Base-by-base conservation (phyloP, 2,329 filamentous ascomycete genomes). In the Colletotrichum zoysiae region DNA sequence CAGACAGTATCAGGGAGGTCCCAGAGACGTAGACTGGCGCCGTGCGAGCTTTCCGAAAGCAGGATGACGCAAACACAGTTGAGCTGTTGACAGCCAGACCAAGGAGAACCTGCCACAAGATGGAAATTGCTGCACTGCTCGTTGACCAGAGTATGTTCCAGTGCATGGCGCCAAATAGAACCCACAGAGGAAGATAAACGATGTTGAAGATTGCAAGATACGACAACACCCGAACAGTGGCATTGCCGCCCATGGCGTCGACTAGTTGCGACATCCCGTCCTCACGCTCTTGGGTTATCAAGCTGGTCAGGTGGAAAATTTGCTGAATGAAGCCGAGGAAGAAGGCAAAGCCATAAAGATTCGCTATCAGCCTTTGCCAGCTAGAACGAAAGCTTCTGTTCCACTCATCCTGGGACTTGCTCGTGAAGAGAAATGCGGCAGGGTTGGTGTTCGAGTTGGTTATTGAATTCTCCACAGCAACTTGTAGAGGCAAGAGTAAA, bases 51-150 rank as follows among this genome's bases (percentile, higher is more conserved):
- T 76, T 78, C 40, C 74, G 76, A 76, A 84, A 83, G 73, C 30
- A 30, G 30, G 30, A 30, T 30, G 30, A 30, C 30, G 30, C 30
- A 30, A 30, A 30, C 30, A 92, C 86, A n/a, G 86, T 89, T 53
- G 89, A 89, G 23, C 93, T 84, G 5, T 91, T 92, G n/a, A 91
- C 87, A 79, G 79, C 76, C 79, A 83, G 67, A 77, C 88, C 70
- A 78, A 86, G 74, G 79, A 86, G 73, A 75, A 85, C 79, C 83
- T 90, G 80, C 82, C 81, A 83, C 46, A 79, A 78, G 66, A 84
- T 79, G n/a, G 79, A 72, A 20, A 81, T 74, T 23, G 75, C 78
- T 2, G 78, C 74, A 65, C 74, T 80, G 11, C 79, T 76, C 4
- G 70, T 74, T 0, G 76, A 76, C 42, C 82, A 77, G 26, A 81